phyloP scores from a whole-genome alignment of 2,329 filamentous ascomycete genomes.

The Colletotrichum limetticola region DNA sequence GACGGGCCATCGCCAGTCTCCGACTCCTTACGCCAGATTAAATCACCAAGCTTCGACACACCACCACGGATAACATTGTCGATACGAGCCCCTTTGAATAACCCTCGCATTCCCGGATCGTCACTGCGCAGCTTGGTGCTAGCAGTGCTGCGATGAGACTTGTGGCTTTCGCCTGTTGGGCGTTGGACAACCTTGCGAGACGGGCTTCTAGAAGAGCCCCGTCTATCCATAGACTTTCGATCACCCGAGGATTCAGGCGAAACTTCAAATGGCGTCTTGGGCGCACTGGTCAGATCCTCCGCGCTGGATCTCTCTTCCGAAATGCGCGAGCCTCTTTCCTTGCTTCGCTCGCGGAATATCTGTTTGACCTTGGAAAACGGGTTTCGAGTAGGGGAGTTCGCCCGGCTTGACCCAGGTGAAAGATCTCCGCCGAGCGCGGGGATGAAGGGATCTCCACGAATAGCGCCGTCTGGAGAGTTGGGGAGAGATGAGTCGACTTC shows the following conservation, averaged over 20 bases:
- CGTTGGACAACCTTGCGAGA: conserved; percentile 47
- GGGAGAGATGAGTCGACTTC: conserved; percentile 59
- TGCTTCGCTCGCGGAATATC: conserved; percentile 65
- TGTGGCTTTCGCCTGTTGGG: conserved; percentile 58
- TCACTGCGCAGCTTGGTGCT: conserved; percentile 58
- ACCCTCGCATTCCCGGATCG: conserved; percentile 70
- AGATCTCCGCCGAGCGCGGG: conserved; percentile 71
- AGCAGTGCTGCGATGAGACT: conserved; percentile 57
- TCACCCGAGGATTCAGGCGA: conserved; percentile 30
- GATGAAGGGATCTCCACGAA: conserved; percentile 60
- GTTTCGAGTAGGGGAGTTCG: conserved; percentile 71
- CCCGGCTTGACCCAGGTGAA: conserved; percentile 71
- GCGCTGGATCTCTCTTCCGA: conserved; percentile 31
- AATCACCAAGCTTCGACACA: conserved; percentile 66
- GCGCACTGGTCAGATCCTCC: conserved; percentile 42
- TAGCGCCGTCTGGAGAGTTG: conserved; percentile 63
- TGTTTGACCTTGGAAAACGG: conserved; percentile 66
- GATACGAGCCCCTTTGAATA: conserved; percentile 82
- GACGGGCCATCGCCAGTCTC: conserved; percentile 41
- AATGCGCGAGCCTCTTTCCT: conserved; percentile 51
- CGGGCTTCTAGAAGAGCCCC: conserved; percentile 50
- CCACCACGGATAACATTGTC: conserved; percentile 75
- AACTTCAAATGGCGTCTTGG: conserved; percentile 35
- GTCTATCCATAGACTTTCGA: conserved; percentile 41
- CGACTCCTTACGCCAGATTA: conserved; percentile 66